Evolutionary conservation across 176 grass and related monocot species (phyloP), one percentile per base, ranked within the genome.

Genomic region (Coix lacrymajobi): DNA sequence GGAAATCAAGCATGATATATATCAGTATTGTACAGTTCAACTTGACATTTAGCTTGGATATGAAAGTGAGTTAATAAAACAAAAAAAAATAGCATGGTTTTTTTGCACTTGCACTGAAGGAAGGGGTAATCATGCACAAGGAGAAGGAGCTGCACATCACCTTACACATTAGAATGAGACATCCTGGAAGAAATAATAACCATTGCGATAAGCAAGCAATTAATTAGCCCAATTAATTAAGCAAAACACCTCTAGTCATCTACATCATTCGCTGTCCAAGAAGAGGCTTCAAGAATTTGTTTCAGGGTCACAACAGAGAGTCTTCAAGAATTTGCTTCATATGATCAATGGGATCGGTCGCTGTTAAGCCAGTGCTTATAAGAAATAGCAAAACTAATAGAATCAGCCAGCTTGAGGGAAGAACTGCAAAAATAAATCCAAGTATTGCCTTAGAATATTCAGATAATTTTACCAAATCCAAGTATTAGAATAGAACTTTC

Each of bases 351-450:
- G 72, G 85, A 86, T 45, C 78, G 72, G 76, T 39, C 14, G 13
- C 11, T 72, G 16, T 26, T n/a, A 83, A 40, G 20, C 3, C 7
- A 79, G 46, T 90, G 72, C 84, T 79, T 83, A 62, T n/a, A 86
- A 86, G 84, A 78, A n/a, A 90, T 45, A 78, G 57, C 43, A 67
- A 77, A 13, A 41, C 56, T 24, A 17, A 64, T 51, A 64, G 34
- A 66, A 76, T 68, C 48, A 46, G 81, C n/a, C 9, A 0, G 28
- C 56, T 32, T 22, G 63, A 56, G 45, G 36, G 78, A 66, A 75
- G 17, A 36, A 71, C 33, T 77, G 68, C 78, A 85, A 85, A 85
- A 73, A 48, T n/a, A n/a, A n/a, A n/a, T n/a, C n/a, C n/a, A n/a
- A n/a, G n/a, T n/a, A n/a, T n/a, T n/a, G n/a, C n/a, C n/a, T n/a